Percentiles rank a stretch among this genome's conserved stretches.
Conservation (phyloP, 805 yeast species). For the Torulaspora maleeae region DNA sequence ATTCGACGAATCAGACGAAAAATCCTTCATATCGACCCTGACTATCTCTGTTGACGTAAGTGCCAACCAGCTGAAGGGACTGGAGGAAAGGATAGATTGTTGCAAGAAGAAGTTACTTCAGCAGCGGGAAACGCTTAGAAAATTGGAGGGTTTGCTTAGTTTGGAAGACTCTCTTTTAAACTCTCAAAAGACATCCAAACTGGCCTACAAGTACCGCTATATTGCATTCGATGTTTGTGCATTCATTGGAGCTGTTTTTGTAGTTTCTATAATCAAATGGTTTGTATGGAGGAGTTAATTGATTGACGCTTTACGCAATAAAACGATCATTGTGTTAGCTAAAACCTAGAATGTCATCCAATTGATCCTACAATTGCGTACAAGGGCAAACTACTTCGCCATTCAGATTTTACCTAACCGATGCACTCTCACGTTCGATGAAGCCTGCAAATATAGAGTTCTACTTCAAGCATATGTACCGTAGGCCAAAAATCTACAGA, state of each 20-base stretch:
- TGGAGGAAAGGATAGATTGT: constrained; percentile 30
- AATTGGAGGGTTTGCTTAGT: constrained; percentile 25
- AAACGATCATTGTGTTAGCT: too few relatives aligned
- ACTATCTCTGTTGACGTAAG: constrained; percentile 13
- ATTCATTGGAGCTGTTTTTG: constrained; percentile 4
- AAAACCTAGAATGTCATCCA: too few relatives aligned
- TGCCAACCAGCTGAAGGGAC: constrained; percentile 23
- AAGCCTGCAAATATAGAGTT: too few relatives aligned
- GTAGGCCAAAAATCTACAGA: too few relatives aligned
- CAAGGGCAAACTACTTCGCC: too few relatives aligned
- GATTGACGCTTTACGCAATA: too few relatives aligned
- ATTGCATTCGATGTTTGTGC: constrained; percentile 14
- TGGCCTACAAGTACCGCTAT: constrained; percentile 17
- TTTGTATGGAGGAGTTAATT: constrained; percentile 7
- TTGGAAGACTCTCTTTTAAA: constrained; percentile 19
- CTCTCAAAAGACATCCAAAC: constrained; percentile 16
- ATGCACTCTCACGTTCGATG: too few relatives aligned
- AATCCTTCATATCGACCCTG: constrained; percentile 26
- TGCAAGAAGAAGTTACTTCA: constrained; percentile 20
- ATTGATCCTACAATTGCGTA: too few relatives aligned
- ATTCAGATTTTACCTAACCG: too few relatives aligned
- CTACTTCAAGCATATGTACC: too few relatives aligned
- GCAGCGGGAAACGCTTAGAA: constrained; percentile 28
- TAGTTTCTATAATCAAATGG: constrained; percentile 8
- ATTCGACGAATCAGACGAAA: constrained; percentile 26